A percentile compares a stretch with the other conserved stretches of the same genome.
phyloP scores from a whole-genome alignment of 2,329 filamentous ascomycete species.

The Sporothrix brunneoviolacea region DNA sequence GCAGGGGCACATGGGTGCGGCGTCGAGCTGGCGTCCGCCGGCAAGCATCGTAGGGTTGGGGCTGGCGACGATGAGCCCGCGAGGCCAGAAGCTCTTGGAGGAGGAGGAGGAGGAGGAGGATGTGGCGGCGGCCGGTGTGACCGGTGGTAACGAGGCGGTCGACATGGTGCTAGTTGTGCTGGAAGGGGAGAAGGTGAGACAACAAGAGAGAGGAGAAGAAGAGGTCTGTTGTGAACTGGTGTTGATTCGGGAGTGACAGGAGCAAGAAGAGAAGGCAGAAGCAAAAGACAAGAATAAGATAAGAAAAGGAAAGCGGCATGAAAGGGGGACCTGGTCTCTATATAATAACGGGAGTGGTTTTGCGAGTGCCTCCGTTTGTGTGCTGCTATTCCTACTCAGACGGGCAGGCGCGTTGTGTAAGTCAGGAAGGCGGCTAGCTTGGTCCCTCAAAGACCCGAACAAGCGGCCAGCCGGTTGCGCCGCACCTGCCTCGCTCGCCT shows the following conservation, averaged over 20 bases:
- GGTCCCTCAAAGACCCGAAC: background rate
- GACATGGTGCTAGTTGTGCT: background rate
- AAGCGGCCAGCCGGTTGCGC: no score
- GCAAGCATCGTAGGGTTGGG: slow-evolving; percentile 13
- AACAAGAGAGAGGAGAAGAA: background rate
- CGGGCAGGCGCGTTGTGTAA: background rate
- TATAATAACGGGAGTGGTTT: no score
- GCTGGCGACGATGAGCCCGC: slow-evolving; percentile 6
- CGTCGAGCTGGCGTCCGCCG: slow-evolving; percentile 10
- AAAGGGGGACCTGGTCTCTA: no score
- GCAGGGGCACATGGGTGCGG: slow-evolving; percentile 18
- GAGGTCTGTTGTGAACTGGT: no score
- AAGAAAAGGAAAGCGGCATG: no score
- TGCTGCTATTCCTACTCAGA: no score
- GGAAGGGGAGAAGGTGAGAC: background rate
- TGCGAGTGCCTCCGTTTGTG: no score
- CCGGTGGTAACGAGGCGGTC: background rate
- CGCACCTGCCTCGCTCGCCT: no score
- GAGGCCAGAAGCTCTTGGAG: slow-evolving; percentile 8
- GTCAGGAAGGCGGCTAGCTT: background rate
- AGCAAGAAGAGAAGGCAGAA: no score
- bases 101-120: slow-evolving; percentile 3
- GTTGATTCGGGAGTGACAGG: no score
- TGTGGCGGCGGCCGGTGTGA: background rate
- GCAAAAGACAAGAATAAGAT: background rate